Base-by-base conservation (phyloP, 2,329 filamentous ascomycete species). In the Trematosphaeria pertusa region DNA sequence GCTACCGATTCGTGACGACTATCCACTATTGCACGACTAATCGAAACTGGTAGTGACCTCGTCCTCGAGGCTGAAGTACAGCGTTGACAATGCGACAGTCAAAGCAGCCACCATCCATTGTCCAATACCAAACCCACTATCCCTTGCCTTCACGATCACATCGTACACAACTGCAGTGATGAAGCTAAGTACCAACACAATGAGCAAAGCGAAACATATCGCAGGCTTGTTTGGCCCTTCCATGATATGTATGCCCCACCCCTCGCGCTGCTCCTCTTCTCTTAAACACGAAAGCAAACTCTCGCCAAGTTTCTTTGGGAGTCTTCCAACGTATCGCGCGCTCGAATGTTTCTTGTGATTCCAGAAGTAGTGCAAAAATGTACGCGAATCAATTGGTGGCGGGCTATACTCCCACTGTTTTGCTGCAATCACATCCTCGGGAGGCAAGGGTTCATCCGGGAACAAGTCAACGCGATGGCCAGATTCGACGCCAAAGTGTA, bases 201-300 rank as follows among this genome's bases (percentile, higher is more conserved):
- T 11, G 11, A 52, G 32, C 21, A 50, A 37, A 2, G n/a, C 20
- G 37, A 37, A 51, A 35, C 45, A 40, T 20, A 52, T 48, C 9
- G 37, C 43, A 3, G 28, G 32, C 33, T 52, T 52, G 12, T 56
- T 50, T 15, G 46, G 46, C 2, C 52, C 52, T n/a, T 56, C 52
- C 8, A 56, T 33, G 31, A 56, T 48, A 34, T 52, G 46, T 2
- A 55, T 39, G 15, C 49, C 49, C 52, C 52, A 56, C n/a, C 49
- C 52, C 18, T 34, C 37, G 6, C 38, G 37, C 5, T 50, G 32
- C 10, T 50, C 34, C 4, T 48, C 38, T 5, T 14, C n/a, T 11
- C 39, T 40, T 11, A 43, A 22, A 4, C 24, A 40, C 14, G 34
- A 22, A 11, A 35, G 12, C n/a, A 50, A 31, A 17, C 43, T 52